Evolutionary conservation across 2,329 filamentous ascomycete species (phyloP).

Genomic region (Cladosporium sp.): DNA sequence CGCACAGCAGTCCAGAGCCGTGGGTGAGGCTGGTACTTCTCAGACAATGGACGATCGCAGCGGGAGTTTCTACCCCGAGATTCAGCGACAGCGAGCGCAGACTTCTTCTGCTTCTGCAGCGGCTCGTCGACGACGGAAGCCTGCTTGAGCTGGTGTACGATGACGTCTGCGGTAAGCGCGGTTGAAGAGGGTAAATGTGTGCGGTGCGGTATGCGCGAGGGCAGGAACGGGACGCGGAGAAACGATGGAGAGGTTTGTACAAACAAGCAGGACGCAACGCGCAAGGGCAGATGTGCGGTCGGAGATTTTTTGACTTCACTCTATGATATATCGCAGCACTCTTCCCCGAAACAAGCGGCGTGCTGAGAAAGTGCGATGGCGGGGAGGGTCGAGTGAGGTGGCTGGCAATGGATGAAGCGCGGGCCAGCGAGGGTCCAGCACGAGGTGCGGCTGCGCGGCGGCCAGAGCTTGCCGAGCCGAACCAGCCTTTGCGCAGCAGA

Average conservation of each 20-base stretch:
- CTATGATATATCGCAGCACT: no score
- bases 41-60: not conserved
- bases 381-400: not conserved
- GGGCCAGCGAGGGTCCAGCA: no score
- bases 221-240: not conserved
- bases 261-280: not conserved
- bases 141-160: slow-evolving; percentile 3
- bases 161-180: slow-evolving; percentile 9
- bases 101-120: not conserved
- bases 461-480: no score
- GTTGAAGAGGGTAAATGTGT: not conserved
- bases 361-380: slow-evolving; percentile 1
- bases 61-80: not conserved
- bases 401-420: not conserved
- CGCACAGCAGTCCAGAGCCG: not conserved
- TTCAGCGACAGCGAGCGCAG: not conserved
- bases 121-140: not conserved
- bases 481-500: no score
- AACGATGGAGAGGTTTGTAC: not conserved
- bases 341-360: no score
- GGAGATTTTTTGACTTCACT: not conserved
- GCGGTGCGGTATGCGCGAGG: not conserved
- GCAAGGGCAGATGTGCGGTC: not conserved
- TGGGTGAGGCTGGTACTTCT: not conserved
- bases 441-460: no score